These are phyloP conservation scores for Russula ochroleuca DNA, from an alignment of 768 basidiomycete genomes.

Conservation along the genomic window DNA sequence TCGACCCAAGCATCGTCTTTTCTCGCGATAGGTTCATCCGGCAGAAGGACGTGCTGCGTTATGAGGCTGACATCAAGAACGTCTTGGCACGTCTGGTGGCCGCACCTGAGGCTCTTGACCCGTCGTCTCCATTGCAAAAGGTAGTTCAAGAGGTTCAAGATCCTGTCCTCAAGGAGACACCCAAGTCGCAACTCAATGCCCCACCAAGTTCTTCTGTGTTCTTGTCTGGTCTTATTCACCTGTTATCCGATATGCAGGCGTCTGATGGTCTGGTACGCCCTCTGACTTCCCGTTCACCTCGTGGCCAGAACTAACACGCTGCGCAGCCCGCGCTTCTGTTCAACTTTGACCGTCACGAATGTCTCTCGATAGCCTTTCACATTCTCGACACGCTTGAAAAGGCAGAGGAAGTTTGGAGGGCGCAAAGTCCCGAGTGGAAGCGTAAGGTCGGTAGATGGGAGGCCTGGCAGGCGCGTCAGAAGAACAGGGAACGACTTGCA, in stretches of 20 bases:
- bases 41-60: constrained; percentile 57
- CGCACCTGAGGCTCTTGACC: constrained; percentile 37
- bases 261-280: constrained; percentile 50
- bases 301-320: background rate
- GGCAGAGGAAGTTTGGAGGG: constrained; percentile 51
- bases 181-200: constrained; percentile 32
- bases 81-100: constrained; percentile 39
- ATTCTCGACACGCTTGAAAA: constrained; percentile 38
- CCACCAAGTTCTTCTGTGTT: constrained; percentile 37
- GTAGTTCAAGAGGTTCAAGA: constrained; percentile 45
- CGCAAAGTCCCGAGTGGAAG: constrained; percentile 45
- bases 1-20: constrained; percentile 46
- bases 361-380: constrained; percentile 48
- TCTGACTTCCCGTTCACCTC: background rate
- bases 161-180: constrained; percentile 31
- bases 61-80: constrained; percentile 52
- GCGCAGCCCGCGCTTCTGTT: constrained; percentile 63
- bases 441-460: constrained; percentile 50
- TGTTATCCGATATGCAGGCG: constrained; percentile 56
- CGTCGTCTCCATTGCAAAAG: constrained; percentile 34
- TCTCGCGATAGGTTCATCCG: constrained; percentile 39
- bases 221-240: constrained; percentile 43
- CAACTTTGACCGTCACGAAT: constrained; percentile 56
- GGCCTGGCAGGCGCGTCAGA: constrained; percentile 44
- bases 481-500: constrained; percentile 46